Evolutionary conservation across 2,329 filamentous ascomycete genomes (phyloP).

Genomic region (Venturia effusa): DNA sequence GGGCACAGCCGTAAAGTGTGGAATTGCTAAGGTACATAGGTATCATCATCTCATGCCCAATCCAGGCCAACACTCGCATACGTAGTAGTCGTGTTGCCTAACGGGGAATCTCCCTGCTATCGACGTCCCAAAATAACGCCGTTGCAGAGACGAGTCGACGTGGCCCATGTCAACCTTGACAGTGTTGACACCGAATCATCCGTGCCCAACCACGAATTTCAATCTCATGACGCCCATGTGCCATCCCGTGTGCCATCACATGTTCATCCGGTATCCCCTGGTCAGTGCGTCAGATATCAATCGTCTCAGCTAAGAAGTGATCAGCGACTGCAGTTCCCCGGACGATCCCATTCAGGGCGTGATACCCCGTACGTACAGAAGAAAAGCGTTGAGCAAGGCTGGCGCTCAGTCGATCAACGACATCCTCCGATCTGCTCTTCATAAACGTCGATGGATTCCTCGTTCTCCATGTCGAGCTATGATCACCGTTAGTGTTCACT

Average conservation of each 20-base stretch:
- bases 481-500: not conserved
- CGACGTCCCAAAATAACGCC: not conserved
- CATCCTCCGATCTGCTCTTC: slow-evolving; percentile 6
- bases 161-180: not conserved
- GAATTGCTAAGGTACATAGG: too few relatives aligned
- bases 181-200: not conserved
- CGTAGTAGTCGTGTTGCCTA: not conserved
- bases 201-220: not conserved
- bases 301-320: too few relatives aligned
- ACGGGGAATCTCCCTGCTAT: not conserved
- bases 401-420: not conserved
- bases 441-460: slow-evolving; percentile 1
- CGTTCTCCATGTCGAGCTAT: not conserved
- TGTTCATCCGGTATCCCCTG: not conserved
- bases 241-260: too few relatives aligned
- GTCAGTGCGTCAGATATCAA: not conserved
- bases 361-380: not conserved
- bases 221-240: not conserved
- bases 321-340: too few relatives aligned
- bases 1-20: not conserved
- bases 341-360: not conserved
- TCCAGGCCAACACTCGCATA: not conserved
- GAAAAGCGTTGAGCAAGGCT: not conserved
- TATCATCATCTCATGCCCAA: not conserved
- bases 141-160: not conserved